Conservation (phyloP, 257 asterid species). For the Solanum paucissectum region DNA sequence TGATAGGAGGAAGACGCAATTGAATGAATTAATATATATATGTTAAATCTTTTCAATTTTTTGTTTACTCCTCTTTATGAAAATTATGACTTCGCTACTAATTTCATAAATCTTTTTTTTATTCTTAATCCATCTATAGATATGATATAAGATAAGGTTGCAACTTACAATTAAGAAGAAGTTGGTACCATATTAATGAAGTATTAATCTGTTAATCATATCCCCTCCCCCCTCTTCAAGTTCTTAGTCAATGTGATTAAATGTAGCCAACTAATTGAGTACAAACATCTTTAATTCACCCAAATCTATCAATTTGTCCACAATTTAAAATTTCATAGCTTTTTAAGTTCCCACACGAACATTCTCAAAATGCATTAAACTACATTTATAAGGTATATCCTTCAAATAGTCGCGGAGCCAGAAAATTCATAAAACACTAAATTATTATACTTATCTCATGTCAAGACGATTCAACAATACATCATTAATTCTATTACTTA, state of each 20-base stretch:
- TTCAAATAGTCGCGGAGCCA: not conserved
- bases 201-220: not conserved
- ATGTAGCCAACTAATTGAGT: not conserved
- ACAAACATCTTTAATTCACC: not conserved
- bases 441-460: not conserved
- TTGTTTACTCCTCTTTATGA: too few species aligned
- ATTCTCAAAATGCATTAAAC: not conserved
- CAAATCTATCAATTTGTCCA: not conserved
- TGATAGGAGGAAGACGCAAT: too few species aligned
- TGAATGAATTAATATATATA: not conserved
- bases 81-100: not conserved
- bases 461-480: not conserved
- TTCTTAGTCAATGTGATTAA: not conserved
- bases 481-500: not conserved
- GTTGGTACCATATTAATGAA: not conserved
- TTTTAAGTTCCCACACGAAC: not conserved
- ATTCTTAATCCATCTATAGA: not conserved
- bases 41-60: not conserved
- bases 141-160: not conserved
- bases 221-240: not conserved
- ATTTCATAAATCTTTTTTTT: too few species aligned
- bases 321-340: not conserved
- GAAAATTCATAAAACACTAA: not conserved
- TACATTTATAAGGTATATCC: not conserved
- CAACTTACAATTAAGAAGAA: not conserved